Base-by-base conservation (phyloP, 352 stramenopile species). In the Pythium oligandrum region DNA sequence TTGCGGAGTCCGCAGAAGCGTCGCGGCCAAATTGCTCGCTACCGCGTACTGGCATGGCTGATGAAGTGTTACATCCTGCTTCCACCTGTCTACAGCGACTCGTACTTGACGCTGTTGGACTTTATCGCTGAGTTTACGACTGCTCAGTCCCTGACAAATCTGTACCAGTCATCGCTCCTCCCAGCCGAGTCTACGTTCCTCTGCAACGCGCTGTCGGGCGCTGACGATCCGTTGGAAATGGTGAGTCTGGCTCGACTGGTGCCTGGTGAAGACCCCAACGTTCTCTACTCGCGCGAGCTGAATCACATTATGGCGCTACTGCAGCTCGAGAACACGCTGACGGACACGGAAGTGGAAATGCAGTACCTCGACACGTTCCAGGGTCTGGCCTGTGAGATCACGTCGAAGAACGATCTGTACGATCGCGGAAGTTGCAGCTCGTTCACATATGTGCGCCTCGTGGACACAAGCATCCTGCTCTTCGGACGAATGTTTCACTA, bases 351-450 rank as follows among this genome's bases (percentile, higher is more conserved):
- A 46, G 59, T 95, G 4, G 85, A 95, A 46, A 67, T 91, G 3
- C 81, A 92, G 66, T 93, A 93, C 58, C 53, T 88, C 10, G 84
- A 95, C 55, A 80, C 71, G 3, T 93, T 90, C 59, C 83, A 72
- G 76, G 63, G 64, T 4, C 61, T 74, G 5, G 63, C 70, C 6
- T 73, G 58, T 51, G 68, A 81, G 60, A 4, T 39, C 44, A 1
- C 32, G 44, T 53, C 50, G 4, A 57, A 59, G 40, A 68, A 70
- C 47, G 59, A 73, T 34, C 35, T 63, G 32, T 67, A 59, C 12
- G 72, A 73, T 36, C 68, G 57, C 7, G 61, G 61, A 8, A 66
- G 63, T 36, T 86, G 74, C 62, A 95, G 82, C 54, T 78, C 75
- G 32, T 88, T 91, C 40, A 93, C 83, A 34, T 87, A 89, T 38